Conservation (phyloP, 202 grass and related monocot genomes). For the Carex sylvatica region DNA sequence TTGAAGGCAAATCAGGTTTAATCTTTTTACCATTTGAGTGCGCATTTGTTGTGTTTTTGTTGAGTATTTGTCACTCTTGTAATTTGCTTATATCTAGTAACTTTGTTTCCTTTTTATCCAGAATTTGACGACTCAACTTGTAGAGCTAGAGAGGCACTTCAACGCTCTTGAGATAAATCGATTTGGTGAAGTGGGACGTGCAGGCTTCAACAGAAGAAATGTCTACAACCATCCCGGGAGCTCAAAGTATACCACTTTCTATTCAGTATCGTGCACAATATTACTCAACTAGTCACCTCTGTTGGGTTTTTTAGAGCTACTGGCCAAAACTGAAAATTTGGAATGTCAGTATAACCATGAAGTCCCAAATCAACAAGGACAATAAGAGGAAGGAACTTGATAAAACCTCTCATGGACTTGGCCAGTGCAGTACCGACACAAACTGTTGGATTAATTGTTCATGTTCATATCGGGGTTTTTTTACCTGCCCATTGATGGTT, state of each 20-base stretch:
- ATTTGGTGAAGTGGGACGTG: conserved; percentile 67
- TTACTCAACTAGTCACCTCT: background rate
- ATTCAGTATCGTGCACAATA: conserved; percentile 2
- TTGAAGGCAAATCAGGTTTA: conserved; percentile 81
- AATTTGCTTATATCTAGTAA: background rate
- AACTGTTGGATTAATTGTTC: background rate
- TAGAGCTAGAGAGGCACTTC: conserved; percentile 89
- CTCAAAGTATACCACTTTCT: conserved; percentile 51
- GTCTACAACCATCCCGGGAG: conserved; percentile 44
- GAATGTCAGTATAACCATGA: background rate
- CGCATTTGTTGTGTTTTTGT: background rate
- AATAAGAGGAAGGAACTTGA: background rate
- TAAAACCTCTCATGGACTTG: background rate
- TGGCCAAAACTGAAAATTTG: conserved; percentile 6
- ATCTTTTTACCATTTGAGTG: background rate
- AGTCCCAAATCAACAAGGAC: background rate
- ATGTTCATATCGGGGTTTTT: background rate
- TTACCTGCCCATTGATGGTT: background rate
- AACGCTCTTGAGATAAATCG: conserved; percentile 95
- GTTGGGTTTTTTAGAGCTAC: background rate
- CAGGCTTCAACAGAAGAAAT: conserved; percentile 51
- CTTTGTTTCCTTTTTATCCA: conserved; percentile 33
- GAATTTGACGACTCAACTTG: conserved; percentile 84
- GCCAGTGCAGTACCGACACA: background rate
- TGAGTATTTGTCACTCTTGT: background rate